Evolutionary conservation across 2,329 filamentous ascomycete species (phyloP).

Genomic region (Bipolaris cookei): DNA sequence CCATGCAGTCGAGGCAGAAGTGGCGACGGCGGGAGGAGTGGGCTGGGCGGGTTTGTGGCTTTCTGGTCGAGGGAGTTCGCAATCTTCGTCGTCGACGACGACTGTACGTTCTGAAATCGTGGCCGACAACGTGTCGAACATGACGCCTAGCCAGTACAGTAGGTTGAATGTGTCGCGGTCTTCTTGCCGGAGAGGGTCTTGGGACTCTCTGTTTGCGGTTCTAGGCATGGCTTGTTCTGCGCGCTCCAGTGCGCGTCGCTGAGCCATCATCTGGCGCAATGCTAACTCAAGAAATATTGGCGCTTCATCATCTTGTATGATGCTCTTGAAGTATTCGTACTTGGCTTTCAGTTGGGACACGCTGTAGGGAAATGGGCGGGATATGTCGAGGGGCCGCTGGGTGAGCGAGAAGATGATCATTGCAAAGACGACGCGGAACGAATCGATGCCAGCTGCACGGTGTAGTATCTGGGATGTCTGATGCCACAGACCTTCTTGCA

Average conservation of each 20-base stretch:
- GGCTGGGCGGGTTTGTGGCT: background rate
- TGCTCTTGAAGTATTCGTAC: slow-evolving; percentile 10
- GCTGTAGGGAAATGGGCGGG: background rate
- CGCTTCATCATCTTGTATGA: slow-evolving; percentile 13
- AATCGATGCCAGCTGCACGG: slow-evolving; percentile 47
- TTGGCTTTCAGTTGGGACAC: background rate
- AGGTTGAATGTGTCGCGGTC: slow-evolving; percentile 58
- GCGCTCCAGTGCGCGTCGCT: slow-evolving; percentile 12
- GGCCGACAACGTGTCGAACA: slow-evolving; percentile 65
- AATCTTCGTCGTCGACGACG: slow-evolving; percentile 56
- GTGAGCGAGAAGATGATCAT: slow-evolving; percentile 54
- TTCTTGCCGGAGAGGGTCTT: slow-evolving; percentile 33
- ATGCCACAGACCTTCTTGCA: slow-evolving; percentile 52
- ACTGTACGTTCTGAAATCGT: slow-evolving; percentile 59
- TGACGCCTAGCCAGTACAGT: slow-evolving; percentile 64
- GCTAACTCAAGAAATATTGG: slow-evolving; percentile 13
- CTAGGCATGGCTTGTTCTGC: slow-evolving; percentile 16
- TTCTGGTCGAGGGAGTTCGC: slow-evolving; percentile 41
- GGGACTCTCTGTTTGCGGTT: slow-evolving; percentile 17
- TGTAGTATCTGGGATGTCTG: slow-evolving; percentile 49
- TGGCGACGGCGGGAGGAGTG: background rate
- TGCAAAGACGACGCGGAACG: slow-evolving; percentile 53
- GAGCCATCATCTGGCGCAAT: slow-evolving; percentile 12
- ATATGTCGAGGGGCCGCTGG: slow-evolving; percentile 45
- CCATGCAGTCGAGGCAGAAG: background rate